Evolutionary conservation across 768 basidiomycete species (phyloP), one percentile per base, ranked within the genome.

Genomic region (Leccinum disarticulatum): DNA sequence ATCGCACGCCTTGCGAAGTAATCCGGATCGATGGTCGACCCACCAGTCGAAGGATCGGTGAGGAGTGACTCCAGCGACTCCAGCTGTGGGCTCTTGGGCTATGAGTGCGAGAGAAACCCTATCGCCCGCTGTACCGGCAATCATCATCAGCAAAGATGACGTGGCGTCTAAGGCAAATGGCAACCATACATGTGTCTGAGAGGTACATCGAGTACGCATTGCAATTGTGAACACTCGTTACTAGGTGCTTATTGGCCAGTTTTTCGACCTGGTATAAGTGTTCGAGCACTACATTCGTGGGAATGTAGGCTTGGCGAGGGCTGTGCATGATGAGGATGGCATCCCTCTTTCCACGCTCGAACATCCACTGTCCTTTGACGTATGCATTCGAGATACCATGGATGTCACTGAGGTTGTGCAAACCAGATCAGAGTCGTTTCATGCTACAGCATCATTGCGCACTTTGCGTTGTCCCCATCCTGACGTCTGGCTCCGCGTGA

Each of bases 181-280:
- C 3, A 5, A 19, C 0, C 60, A 14, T 57, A 72, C 66, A 57
- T 50, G 65, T 70, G 49, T 72, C 62, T 11, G 72, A 72, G 19
- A 72, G 59, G 36, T 72, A 77, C 67, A 76, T 68, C n/a, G 67
- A 68, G 51, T 68, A 69, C 0, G 74, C 76, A 14, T 69, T 65
- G 35, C 74, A 77, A 0, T 66, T 52, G 27, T 74, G 57, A 10
- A 67, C 62, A 38, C 61, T 68, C 0, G 74, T 77, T 48, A 77
- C 74, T 38, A 77, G 64, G 31, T 36, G 61, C 50, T 71, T 77
- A 55, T 72, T 57, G 9, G 66, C 56, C 22, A 77, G 64, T 13
- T 58, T 64, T 22, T 63, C 66, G 6, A 73, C 57, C 13, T 66
- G 46, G 56, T 68, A 66, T 38, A 77, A 62, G 0, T 56, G 61